Evolutionary conservation across 257 asterid species (phyloP), one percentile per base, ranked within the genome.

Genomic region (Ehretia macrophylla): DNA sequence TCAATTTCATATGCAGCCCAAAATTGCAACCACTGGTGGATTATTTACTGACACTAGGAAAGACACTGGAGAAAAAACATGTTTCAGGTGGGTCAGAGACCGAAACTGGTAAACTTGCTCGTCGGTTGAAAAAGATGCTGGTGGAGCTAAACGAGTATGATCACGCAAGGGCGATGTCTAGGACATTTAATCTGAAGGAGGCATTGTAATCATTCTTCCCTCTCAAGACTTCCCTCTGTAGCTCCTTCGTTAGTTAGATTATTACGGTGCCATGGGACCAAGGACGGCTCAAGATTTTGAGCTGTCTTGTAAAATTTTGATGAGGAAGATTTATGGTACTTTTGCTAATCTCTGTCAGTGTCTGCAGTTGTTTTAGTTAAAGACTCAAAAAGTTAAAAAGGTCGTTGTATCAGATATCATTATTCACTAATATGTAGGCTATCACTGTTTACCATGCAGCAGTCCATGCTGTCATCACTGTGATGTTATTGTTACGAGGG

Each of bases 121-220:
- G 96, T n/a, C 75, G 91, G 14, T 48, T 93, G 84, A 93, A 79
- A 78, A 93, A 82, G 71, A 93, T 93, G 97, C 81, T 89, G 54
- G 97, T 93, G 68, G 96, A 89, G 55, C 81, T 93, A 54, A 87
- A 93, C 10, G 85, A 85, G 64, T 93, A 87, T 16, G 97, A 93
- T 53, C 85, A 87, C 17, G 97, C 97, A 0, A 76, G 96, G 68
- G 70, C 68, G 0, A 70, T 93, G 42, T 77, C 84, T 2, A 77
- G 87, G 75, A 85, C 88, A 14, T 93, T 93, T 59, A 86, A 78
- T 74, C 88, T 93, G 72, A 89, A 85, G 79, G 99, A 93, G 78
- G 99, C 99, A 9, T 86, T 93, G 13, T 93, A 73, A 81, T 63
- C 32, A 45, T 40, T 45, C 11, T 69, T 45, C 19, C 14, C 4